These are phyloP conservation scores for Botrytis squamosa DNA, from an alignment of 2,329 filamentous ascomycete genomes.

Conservation along the genomic window DNA sequence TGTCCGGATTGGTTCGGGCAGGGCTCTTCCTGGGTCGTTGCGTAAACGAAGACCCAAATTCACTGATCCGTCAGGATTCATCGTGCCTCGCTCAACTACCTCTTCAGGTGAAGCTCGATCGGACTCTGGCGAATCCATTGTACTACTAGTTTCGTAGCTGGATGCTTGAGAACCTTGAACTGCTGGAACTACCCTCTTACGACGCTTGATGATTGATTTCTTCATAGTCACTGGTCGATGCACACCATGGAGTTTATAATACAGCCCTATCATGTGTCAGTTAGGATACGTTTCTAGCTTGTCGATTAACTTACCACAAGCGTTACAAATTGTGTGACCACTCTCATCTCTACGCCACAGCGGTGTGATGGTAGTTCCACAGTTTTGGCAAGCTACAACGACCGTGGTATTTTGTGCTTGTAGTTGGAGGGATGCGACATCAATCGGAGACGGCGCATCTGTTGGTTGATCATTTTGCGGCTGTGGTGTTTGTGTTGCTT, in stretches of 20 bases:
- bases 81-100: conserved; percentile 46
- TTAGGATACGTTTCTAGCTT: conserved; percentile 9
- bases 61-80: conserved; percentile 64
- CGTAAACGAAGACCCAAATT: conserved; percentile 58
- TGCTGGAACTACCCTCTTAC: conserved; percentile 90
- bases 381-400: conserved; percentile 94
- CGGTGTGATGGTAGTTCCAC: conserved; percentile 92
- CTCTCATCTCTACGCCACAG: conserved; percentile 92
- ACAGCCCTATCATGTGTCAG: conserved; percentile 62
- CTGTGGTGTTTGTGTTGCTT: conserved; percentile 31
- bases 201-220: conserved; percentile 92
- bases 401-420: conserved; percentile 53
- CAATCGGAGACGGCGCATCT: conserved; percentile 45
- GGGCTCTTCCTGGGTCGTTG: conserved; percentile 36
- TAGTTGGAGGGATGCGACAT: conserved; percentile 49
- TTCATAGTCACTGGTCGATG: conserved; percentile 98
- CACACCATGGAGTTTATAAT: conserved; percentile 89
- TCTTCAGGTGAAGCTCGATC: conserved; percentile 37
- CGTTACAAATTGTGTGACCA: conserved; percentile 97
- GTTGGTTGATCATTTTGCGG: conserved; percentile 33
- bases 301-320: conserved; percentile 71
- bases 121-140: conserved; percentile 38
- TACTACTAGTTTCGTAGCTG: conserved; percentile 47
- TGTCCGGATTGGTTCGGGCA: conserved; percentile 36
- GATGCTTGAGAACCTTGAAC: conserved; percentile 47